phyloP scores from a whole-genome alignment of 345 rosid species.

The Camelina laxa region DNA sequence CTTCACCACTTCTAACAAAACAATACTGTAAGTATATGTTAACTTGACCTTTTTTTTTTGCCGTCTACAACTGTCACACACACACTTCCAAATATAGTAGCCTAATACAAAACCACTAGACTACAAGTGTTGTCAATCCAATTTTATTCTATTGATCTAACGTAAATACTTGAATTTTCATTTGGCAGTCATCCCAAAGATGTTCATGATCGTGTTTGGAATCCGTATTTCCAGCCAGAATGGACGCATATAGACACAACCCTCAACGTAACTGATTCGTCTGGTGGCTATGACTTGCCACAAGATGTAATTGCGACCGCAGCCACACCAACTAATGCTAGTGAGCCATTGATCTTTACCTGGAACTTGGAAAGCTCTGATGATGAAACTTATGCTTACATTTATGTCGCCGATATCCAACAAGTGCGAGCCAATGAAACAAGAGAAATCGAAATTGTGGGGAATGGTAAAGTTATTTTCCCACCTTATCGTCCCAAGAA shows the following conservation, averaged over 20 bases:
- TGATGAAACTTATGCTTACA: neutral
- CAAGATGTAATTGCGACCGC: slow-evolving; percentile 21
- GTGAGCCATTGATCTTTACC: neutral
- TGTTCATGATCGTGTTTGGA: slow-evolving; percentile 47
- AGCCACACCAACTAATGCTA: slow-evolving; percentile 28
- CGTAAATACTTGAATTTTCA: neutral
- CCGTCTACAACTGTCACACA: neutral
- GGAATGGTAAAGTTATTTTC: slow-evolving; percentile 17
- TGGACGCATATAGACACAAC: slow-evolving; percentile 30
- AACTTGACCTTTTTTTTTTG: neutral
- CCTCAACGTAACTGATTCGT: neutral
- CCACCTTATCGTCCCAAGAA: slow-evolving; percentile 23
- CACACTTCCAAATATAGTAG: neutral
- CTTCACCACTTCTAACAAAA: neutral
- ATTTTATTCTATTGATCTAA: neutral
- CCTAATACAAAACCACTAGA: neutral
- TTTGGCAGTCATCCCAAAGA: slow-evolving; percentile 45
- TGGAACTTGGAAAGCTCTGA: neutral
- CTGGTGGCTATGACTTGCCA: slow-evolving; percentile 32
- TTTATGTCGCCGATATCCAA: slow-evolving; percentile 46
- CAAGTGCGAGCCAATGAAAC: slow-evolving; percentile 24
- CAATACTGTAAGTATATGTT: neutral
- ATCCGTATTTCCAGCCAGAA: neutral
- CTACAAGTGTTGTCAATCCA: neutral
- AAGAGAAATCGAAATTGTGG: slow-evolving; percentile 26